Base-by-base conservation (phyloP, 1,284 basidiomycete genomes). In the Gymnopus androsaceus region DNA sequence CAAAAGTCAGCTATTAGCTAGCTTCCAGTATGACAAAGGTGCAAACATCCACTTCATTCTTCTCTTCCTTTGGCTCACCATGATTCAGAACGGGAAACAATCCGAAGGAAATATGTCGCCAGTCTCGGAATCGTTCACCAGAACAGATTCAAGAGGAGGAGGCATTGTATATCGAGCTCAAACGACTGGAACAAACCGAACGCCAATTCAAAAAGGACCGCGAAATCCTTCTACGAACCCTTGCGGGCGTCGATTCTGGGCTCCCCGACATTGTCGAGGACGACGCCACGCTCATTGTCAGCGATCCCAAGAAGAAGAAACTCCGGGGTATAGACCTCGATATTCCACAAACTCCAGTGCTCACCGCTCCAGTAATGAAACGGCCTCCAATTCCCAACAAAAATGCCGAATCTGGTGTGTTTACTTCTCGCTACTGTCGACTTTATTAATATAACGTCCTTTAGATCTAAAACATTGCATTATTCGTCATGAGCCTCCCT, bases 91-190 rank as follows among this genome's bases (percentile, higher is more conserved):
- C 89, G 94, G 50, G 97, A 99, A 70, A 75, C 86, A 19, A 89
- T 88, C 61, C 88, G 97, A 56, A 98, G 96, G 72, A 86, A 87
- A 59, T 97, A 98, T 64, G 82, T 98, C 9, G 76, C 83, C 2
- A 90, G 88, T 58, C 82, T 99, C 12, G 92, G 71, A 85, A 84
- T 56, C 87, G 96, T 9, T 94, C 94, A 0, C 83, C 88, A 1
- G 87, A 92, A 52, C 94, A 98, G 72, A 87, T 98, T 40, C 88
- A 88, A 8, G 96, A 99, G 68, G 97, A 99, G 76, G 95, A 98
- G 66, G 92, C 94, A 3, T 79, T 99, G 0, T 99, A 94, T 73
- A 78, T 98, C 61, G 95, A 99, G 70, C 83, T 97, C 50, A 94
- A 96, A 66, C 85, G 94, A 11, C 81, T 99, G 50, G 95, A 98